Evolutionary conservation across 2,329 filamentous ascomycete genomes (phyloP).

Genomic region (Cladosporium sphaerospermum): DNA sequence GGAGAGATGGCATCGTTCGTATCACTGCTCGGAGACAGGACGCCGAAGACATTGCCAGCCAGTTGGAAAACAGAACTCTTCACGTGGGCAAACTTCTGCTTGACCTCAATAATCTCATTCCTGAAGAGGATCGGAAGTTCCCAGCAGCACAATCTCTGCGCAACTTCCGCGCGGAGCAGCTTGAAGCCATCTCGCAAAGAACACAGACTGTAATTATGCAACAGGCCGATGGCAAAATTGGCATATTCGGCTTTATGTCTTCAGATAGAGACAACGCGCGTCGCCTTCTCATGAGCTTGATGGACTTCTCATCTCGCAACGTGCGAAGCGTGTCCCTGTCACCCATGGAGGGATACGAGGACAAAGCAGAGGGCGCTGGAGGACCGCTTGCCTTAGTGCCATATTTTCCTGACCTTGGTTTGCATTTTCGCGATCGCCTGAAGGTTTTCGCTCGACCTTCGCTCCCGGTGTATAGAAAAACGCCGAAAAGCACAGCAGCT

Average conservation of each 20-base stretch:
- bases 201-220: constrained; percentile 17
- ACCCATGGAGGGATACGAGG: neutral
- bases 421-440: constrained; percentile 7
- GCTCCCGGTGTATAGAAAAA: neutral
- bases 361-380: neutral
- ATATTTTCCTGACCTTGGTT: neutral
- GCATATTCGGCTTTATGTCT: constrained; percentile 14
- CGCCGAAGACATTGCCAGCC: constrained; percentile 23
- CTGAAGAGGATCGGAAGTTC: neutral
- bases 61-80: constrained; percentile 18
- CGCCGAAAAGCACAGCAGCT: neutral
- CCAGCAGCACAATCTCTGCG: neutral
- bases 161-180: constrained; percentile 16
- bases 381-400: neutral
- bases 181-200: constrained; percentile 16
- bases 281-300: constrained; percentile 15
- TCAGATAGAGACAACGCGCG: constrained; percentile 12
- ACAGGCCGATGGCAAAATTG: constrained; percentile 7
- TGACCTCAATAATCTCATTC: constrained; percentile 14
- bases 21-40: constrained; percentile 26
- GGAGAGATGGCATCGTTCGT: constrained; percentile 21
- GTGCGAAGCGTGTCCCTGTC: neutral
- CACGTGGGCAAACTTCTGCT: constrained; percentile 14
- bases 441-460: neutral
- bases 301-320: constrained; percentile 12